Evolutionary conservation across 306 rosid species (phyloP).

Genomic region (Quercus glauca): DNA sequence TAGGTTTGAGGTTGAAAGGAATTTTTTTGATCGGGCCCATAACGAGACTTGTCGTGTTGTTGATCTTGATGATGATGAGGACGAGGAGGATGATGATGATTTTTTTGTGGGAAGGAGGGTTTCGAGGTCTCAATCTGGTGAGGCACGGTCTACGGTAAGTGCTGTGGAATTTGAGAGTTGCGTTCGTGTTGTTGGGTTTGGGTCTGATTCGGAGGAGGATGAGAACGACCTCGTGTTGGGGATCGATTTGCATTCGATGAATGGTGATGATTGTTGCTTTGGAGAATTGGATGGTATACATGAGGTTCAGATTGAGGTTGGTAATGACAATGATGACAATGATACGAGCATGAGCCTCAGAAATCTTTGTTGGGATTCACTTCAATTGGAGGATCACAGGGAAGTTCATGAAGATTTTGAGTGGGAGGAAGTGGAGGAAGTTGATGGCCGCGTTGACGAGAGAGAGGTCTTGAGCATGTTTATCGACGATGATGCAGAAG

Average conservation of each 20-base stretch:
- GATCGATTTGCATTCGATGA: constrained; percentile 48
- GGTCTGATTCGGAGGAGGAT: constrained; percentile 54
- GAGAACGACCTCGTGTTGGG: constrained; percentile 31
- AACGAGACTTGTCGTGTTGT: constrained; percentile 4
- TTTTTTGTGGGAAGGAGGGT: constrained; percentile 38
- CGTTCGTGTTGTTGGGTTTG: constrained; percentile 31
- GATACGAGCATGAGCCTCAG: constrained; percentile 42
- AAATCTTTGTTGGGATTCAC: constrained; percentile 61
- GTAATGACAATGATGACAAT: constrained; percentile 49
- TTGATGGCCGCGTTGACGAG: constrained; percentile 58
- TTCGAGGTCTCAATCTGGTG: constrained; percentile 40
- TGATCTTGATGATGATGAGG: constrained; percentile 29
- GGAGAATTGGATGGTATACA: constrained; percentile 10
- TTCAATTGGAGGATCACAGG: constrained; percentile 57
- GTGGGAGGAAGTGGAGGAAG: constrained; percentile 92
- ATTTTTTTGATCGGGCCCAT: too few relatives aligned
- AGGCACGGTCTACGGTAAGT: constrained; percentile 20
- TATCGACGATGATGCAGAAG: constrained; percentile 40
- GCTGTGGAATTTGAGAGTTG: constrained; percentile 19
- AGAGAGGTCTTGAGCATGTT: constrained; percentile 53
- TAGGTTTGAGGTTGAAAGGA: constrained; percentile 30
- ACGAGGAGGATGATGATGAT: constrained; percentile 35
- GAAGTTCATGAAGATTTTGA: constrained; percentile 65
- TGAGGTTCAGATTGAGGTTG: constrained; percentile 20
- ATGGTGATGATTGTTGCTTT: constrained; percentile 36